Conservation (phyloP, 352 stramenopile species). For the Pythium dissimile region DNA sequence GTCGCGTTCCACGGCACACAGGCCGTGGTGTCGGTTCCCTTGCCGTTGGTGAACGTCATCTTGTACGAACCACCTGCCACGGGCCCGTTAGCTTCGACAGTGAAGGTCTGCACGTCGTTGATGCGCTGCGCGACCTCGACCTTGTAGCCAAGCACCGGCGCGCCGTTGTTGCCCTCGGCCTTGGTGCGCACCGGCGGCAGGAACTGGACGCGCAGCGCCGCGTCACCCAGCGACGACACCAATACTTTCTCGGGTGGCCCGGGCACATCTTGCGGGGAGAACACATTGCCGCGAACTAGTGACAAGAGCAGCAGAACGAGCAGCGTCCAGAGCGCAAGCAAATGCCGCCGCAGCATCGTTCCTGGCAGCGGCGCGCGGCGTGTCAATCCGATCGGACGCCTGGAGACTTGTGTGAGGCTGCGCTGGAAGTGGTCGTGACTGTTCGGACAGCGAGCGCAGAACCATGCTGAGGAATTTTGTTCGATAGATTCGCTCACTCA, state of each 20-base stretch:
- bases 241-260: conserved; percentile 59
- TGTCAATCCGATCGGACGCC: too few species aligned
- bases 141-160: conserved; percentile 73
- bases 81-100: conserved; percentile 49
- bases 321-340: not conserved
- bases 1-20: conserved; percentile 76
- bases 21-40: conserved; percentile 29
- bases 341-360: not conserved
- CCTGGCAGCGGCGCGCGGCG: too few species aligned
- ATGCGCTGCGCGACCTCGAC: conserved; percentile 71
- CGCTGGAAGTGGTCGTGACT: too few species aligned
- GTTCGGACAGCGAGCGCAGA: too few species aligned
- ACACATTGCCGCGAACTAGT: conserved; percentile 29
- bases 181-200: conserved; percentile 48
- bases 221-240: conserved; percentile 40
- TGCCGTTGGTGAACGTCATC: conserved; percentile 46
- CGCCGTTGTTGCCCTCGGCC: conserved; percentile 63
- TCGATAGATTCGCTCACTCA: too few species aligned
- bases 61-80: conserved; percentile 52
- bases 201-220: conserved; percentile 62
- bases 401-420: too few species aligned
- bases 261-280: conserved; percentile 62
- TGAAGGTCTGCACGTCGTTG: conserved; percentile 69
- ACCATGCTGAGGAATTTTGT: too few species aligned
- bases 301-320: conserved; percentile 9